These are phyloP conservation scores for Corchorus capsularis DNA, from an alignment of 345 rosid genomes.

Conservation along the genomic window DNA sequence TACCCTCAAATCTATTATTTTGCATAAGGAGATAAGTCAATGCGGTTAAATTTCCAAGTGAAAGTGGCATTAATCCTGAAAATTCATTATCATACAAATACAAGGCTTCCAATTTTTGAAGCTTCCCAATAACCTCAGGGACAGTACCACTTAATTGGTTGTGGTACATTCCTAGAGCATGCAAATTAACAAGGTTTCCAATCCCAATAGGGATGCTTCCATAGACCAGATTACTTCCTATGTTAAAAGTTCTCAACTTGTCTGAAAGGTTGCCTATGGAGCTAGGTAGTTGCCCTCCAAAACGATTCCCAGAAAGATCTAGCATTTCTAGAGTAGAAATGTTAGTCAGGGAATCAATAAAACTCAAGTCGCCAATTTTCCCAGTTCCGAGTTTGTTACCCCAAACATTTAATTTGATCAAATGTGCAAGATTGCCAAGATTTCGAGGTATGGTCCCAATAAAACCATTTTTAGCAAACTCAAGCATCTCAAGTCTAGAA, in stretches of 20 bases:
- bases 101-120: constrained; percentile 19
- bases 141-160: constrained; percentile 23
- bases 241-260: neutral
- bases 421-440: constrained; percentile 18
- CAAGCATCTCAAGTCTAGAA: constrained; percentile 28
- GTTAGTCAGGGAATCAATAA: constrained; percentile 30
- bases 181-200: constrained; percentile 23
- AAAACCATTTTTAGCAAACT: constrained; percentile 21
- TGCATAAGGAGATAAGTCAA: constrained; percentile 20
- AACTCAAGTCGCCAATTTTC: constrained; percentile 22
- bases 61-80: neutral
- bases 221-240: neutral
- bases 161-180: neutral
- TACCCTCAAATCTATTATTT: constrained; percentile 29
- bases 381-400: constrained; percentile 27
- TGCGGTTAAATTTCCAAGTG: constrained; percentile 31
- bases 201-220: constrained; percentile 29
- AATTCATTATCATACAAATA: neutral
- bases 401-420: constrained; percentile 30
- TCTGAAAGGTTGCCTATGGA: constrained; percentile 30
- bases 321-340: constrained; percentile 28
- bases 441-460: constrained; percentile 14
- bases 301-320: constrained; percentile 8
- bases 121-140: constrained; percentile 25
- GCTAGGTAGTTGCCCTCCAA: constrained; percentile 33